Conservation (phyloP, 2,329 filamentous ascomycete genomes). For the Microthyrium microscopicum region DNA sequence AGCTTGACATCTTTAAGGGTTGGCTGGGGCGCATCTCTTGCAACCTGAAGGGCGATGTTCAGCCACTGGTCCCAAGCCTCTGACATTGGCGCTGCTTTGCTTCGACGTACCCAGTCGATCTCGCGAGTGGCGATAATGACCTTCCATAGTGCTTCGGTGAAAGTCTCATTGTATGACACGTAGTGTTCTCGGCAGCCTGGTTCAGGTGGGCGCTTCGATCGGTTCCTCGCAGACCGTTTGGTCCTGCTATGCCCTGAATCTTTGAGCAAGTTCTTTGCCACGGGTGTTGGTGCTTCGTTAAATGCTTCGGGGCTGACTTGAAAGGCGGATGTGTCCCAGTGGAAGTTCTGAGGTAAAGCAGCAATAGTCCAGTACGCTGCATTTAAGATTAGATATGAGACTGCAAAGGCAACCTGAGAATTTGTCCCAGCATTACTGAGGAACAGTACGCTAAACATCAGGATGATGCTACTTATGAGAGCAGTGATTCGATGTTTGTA, state of each 20-base stretch:
- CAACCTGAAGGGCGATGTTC: conserved; percentile 13
- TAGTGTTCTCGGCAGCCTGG: conserved; percentile 8
- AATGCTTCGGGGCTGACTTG: conserved; percentile 21
- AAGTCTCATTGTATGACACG: conserved; percentile 16
- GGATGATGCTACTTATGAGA: conserved; percentile 32
- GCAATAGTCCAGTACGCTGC: conserved; percentile 34
- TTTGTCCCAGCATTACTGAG: conserved; percentile 32
- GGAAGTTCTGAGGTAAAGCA: conserved; percentile 27
- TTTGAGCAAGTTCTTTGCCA: neutral
- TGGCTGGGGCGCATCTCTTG: neutral
- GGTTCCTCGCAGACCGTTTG: too few relatives aligned
- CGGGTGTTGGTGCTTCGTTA: conserved; percentile 9
- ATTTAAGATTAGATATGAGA: conserved; percentile 32
- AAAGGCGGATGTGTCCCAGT: conserved; percentile 33
- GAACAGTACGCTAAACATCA: conserved; percentile 35
- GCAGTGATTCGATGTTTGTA: conserved; percentile 29
- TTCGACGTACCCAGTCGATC: conserved; percentile 25
- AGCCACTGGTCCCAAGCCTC: conserved; percentile 27
- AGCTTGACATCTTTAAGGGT: neutral
- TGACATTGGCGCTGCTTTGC: conserved; percentile 26
- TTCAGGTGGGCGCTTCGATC: too few relatives aligned
- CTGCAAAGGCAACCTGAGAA: conserved; percentile 32
- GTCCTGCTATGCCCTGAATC: too few relatives aligned
- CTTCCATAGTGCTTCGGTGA: conserved; percentile 33
- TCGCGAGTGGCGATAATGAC: conserved; percentile 29